Base-by-base conservation (phyloP, 306 rosid genomes). In the Malus sylvestris region DNA sequence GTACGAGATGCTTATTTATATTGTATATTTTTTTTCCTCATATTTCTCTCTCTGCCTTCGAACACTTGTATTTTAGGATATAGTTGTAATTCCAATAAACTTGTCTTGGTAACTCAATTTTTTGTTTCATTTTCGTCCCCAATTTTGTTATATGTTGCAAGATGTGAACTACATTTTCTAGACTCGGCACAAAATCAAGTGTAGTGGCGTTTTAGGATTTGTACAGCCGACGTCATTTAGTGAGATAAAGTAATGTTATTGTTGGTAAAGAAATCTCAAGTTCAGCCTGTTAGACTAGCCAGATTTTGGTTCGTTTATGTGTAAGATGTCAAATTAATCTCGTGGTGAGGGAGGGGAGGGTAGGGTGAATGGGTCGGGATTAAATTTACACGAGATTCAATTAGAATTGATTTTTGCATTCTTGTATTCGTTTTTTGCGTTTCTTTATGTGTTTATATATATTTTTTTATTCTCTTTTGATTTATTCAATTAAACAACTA, bases 21-120 rank as follows among this genome's bases (percentile, higher is more conserved):
- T 82, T 88, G 97, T 90, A 89, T 88, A 89, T 93, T 83, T 85
- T 74, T n/a, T 59, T 67, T 84, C 15, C 75, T 64, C 62, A 67
- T 62, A 70, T 57, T 68, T 51, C 69, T 75, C 69, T 75, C 70
- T 72, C 76, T 72, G 81, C 73, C 67, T 63, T 71, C 64, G 45
- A 79, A 74, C 79, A 67, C 46, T 84, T 83, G 67, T 75, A 79
- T 71, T 72, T 75, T 78, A 81, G 94, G 72, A 75, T 71, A 85
- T 69, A 86, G 78, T 61, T 80, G 89, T 79, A 78, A 61, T 86
- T 75, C 79, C 35, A 78, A 87, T 85, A 90, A 81, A 81, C 73
- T 72, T 77, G 85, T 69, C 57, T 81, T 81, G 81, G 72, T 78
- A 81, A 82, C 85, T 66, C 60, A 6, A 15, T 1, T 20, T 60